Conservation (phyloP, 345 rosid species). For the Populus nigra region DNA sequence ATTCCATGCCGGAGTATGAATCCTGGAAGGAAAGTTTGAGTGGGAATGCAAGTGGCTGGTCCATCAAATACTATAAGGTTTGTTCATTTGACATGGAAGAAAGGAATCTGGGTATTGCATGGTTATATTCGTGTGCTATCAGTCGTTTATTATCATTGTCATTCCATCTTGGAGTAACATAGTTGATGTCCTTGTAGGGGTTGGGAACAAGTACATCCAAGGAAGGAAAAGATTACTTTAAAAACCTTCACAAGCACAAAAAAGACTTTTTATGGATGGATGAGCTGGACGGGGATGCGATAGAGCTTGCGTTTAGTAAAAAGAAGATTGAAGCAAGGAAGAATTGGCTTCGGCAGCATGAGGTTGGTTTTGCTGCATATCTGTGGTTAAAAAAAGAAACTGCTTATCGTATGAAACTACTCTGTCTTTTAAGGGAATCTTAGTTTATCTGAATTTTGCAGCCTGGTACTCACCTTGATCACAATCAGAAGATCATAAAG, state of each 20-base stretch:
- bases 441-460: constrained; percentile 27
- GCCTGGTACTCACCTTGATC: constrained; percentile 95
- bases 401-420: neutral
- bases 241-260: constrained; percentile 53
- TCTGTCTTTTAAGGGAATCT: neutral
- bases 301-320: constrained; percentile 97
- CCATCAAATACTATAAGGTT: constrained; percentile 95
- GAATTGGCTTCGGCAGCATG: constrained; percentile 80
- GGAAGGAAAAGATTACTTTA: constrained; percentile 81
- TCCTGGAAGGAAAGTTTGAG: constrained; percentile 72
- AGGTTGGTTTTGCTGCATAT: constrained; percentile 39
- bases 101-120: neutral
- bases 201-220: constrained; percentile 80
- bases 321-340: constrained; percentile 96
- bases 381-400: neutral
- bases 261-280: constrained; percentile 82
- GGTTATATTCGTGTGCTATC: neutral
- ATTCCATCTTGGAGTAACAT: neutral
- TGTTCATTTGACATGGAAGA: constrained; percentile 14
- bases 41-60: constrained; percentile 73
- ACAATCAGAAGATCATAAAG: constrained; percentile 51
- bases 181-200: constrained; percentile 49
- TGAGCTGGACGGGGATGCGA: constrained; percentile 84
- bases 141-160: neutral
- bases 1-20: constrained; percentile 92